phyloP scores from a whole-genome alignment of 306 rosid genomes.

The Hippophae gyantsensis region DNA sequence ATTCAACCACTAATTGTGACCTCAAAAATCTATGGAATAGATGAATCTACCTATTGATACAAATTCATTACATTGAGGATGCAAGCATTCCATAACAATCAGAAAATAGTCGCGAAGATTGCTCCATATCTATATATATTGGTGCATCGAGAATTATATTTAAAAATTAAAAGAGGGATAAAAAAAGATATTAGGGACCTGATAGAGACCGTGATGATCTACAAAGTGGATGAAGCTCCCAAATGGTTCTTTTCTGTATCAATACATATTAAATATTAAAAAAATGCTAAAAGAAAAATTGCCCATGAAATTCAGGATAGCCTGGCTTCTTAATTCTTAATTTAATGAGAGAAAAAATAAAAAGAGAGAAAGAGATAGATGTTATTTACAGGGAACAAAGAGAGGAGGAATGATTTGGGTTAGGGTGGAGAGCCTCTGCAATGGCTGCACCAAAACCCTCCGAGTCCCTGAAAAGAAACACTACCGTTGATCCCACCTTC shows the following conservation, averaged over 20 bases:
- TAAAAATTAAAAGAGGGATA: background rate
- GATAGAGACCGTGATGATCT: slow-evolving; percentile 37
- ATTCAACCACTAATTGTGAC: no score
- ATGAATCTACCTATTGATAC: no score
- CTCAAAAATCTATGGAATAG: no score
- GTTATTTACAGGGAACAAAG: slow-evolving; percentile 28
- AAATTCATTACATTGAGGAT: no score
- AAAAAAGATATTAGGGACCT: background rate
- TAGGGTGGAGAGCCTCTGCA: slow-evolving; percentile 36
- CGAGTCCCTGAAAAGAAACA: slow-evolving; percentile 46
- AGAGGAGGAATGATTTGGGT: slow-evolving; percentile 25
- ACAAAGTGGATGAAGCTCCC: slow-evolving; percentile 50
- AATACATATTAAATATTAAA: slow-evolving; percentile 1
- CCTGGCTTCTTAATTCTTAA: background rate
- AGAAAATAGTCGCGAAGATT: background rate
- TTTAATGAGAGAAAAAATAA: no score
- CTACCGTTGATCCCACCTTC: slow-evolving; percentile 48
- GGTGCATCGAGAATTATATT: no score
- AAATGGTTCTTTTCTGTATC: slow-evolving; percentile 45
- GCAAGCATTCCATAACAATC: background rate
- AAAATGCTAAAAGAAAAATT: background rate
- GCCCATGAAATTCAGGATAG: background rate
- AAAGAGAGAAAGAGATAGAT: no score
- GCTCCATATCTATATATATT: background rate
- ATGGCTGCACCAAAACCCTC: slow-evolving; percentile 60